phyloP scores from a whole-genome alignment of 495 filamentous ascomycete genomes.

The Talaromyces stipitatus region DNA sequence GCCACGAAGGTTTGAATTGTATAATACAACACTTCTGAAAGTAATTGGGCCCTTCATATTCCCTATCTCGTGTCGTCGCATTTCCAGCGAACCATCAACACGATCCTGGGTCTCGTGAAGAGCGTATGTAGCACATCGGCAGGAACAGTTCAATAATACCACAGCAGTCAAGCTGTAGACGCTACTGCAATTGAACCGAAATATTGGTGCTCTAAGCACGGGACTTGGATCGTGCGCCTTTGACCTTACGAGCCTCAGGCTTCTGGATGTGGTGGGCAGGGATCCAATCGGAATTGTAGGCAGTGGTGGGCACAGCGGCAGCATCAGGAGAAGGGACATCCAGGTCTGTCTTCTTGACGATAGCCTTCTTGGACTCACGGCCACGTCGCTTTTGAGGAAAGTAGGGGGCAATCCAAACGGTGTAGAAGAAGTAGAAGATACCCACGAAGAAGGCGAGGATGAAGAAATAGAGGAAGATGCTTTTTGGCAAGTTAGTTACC shows the following conservation, averaged over 20 bases:
- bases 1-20: not conserved
- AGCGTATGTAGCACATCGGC: not conserved
- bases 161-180: not conserved
- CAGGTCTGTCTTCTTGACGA: constrained; percentile 56
- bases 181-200: not conserved
- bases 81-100: not conserved
- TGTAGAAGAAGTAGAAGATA: constrained; percentile 92
- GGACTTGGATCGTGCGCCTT: constrained; percentile 58
- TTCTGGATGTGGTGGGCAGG: constrained; percentile 85
- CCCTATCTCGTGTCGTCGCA: not conserved
- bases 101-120: not conserved
- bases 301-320: constrained; percentile 58
- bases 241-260: constrained; percentile 71
- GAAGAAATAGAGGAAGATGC: constrained; percentile 96
- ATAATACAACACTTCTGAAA: constrained; percentile 5
- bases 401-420: constrained; percentile 91
- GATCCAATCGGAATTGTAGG: constrained; percentile 95
- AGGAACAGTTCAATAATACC: not conserved
- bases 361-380: constrained; percentile 50
- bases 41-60: not conserved
- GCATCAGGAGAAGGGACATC: constrained; percentile 59
- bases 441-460: constrained; percentile 69
- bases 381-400: constrained; percentile 84
- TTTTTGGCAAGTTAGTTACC: constrained; percentile 30
- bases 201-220: constrained; percentile 18